A percentile compares a stretch with the other conserved stretches of the same genome.
Conservation (phyloP, 106 monocot species). For the Dendrobium officinale region DNA sequence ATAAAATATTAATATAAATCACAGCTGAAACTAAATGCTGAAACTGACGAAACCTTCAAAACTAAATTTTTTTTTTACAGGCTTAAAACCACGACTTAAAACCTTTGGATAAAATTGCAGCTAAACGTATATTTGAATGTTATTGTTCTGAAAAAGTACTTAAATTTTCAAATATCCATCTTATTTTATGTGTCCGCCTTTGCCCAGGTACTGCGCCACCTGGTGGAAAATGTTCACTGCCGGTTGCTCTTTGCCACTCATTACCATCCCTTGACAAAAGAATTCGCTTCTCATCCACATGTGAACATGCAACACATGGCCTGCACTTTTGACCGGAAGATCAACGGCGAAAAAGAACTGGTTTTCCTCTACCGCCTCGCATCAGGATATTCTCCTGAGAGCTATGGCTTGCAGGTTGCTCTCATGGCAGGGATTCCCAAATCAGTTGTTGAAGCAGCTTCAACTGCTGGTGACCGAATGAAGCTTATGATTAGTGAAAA, state of each 20-base stretch:
- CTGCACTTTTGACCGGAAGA: conserved; percentile 39
- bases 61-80: no score
- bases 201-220: conserved; percentile 77
- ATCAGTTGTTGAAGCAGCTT: conserved; percentile 52
- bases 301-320: conserved; percentile 92
- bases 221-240: conserved; percentile 70
- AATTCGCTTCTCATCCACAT: conserved; percentile 75
- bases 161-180: background rate
- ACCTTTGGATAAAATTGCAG: background rate
- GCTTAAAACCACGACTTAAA: background rate
- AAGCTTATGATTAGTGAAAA: conserved; percentile 32
- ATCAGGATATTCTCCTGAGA: conserved; percentile 73
- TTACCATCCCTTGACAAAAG: conserved; percentile 92
- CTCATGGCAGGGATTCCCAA: conserved; percentile 69
- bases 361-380: conserved; percentile 80
- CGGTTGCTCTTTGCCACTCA: conserved; percentile 89
- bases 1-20: no score
- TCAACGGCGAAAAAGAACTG: conserved; percentile 31
- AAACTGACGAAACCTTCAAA: no score
- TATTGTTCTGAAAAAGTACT: no score
- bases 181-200: background rate
- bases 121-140: no score
- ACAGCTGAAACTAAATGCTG: no score
- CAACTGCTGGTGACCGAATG: conserved; percentile 51
- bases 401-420: conserved; percentile 90